Evolutionary conservation across 352 stramenopile genomes (phyloP).

Genomic region (Phytopythium vexans): DNA sequence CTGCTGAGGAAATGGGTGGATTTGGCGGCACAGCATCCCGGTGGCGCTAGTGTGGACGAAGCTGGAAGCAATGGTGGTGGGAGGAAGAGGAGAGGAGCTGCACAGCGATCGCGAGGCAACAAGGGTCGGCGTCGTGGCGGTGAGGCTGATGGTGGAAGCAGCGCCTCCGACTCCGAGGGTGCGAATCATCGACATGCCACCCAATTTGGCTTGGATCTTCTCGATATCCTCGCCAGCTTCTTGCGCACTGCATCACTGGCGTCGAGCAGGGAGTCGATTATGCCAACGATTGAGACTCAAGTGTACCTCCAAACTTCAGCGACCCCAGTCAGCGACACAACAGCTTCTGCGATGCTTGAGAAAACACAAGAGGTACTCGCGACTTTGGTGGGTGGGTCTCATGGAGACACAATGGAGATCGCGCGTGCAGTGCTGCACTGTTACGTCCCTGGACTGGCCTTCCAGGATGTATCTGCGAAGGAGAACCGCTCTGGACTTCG

Average conservation of each 20-base stretch:
- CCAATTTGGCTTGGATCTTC: constrained; percentile 50
- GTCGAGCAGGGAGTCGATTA: constrained; percentile 65
- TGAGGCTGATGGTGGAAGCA: constrained; percentile 21
- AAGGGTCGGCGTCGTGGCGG: constrained; percentile 10
- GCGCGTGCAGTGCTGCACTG: constrained; percentile 61
- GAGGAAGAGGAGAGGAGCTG: constrained; percentile 6
- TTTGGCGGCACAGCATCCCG: constrained; percentile 15
- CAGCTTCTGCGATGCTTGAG: constrained; percentile 25
- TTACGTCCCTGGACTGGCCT: constrained; percentile 65
- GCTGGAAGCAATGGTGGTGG: neutral
- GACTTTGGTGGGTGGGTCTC: constrained; percentile 37
- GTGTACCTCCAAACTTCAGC: constrained; percentile 58
- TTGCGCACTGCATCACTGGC: constrained; percentile 58
- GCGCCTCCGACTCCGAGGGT: constrained; percentile 18
- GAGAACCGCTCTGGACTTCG: constrained; percentile 50
- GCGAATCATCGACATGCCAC: constrained; percentile 24
- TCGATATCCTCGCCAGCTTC: constrained; percentile 61
- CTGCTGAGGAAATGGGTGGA: constrained; percentile 78
- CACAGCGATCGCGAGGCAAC: constrained; percentile 8
- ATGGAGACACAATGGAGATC: constrained; percentile 55
- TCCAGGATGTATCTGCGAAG: constrained; percentile 57
- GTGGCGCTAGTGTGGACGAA: constrained; percentile 6
- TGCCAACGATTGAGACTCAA: constrained; percentile 65
- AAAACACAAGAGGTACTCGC: constrained; percentile 48
- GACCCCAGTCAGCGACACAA: constrained; percentile 30